Conservation (phyloP, 371 early-diverging fungal genomes). For the Conidiobolus coronatus region DNA sequence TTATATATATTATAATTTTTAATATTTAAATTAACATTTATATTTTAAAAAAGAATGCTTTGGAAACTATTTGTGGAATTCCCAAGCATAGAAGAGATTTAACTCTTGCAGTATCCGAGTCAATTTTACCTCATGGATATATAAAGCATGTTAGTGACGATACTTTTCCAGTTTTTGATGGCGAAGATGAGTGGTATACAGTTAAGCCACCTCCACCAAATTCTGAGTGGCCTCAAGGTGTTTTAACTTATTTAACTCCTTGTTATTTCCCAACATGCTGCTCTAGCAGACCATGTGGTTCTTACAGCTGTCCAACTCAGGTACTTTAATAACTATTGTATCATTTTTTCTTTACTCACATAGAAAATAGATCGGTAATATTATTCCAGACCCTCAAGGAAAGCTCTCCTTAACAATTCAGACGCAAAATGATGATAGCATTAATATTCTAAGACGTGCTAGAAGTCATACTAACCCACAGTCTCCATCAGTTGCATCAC, state of each 20-base stretch:
- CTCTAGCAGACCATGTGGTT: not conserved
- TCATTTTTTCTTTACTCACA: not conserved
- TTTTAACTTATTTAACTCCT: slow-evolving; percentile 1
- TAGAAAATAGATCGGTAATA: not conserved
- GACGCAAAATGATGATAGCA: not conserved
- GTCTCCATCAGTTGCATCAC: not conserved
- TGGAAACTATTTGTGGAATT: not conserved
- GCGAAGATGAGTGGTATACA: slow-evolving; percentile 1
- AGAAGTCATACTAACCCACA: not conserved
- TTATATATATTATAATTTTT: not conserved
- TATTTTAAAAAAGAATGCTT: not conserved
- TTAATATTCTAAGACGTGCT: not conserved
- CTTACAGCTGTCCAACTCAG: not conserved
- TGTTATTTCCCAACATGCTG: slow-evolving; percentile 4
- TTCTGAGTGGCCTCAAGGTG: not conserved
- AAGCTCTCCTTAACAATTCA: not conserved
- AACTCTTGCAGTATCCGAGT: not conserved
- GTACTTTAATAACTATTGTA: not conserved
- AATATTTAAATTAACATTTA: too few species aligned
- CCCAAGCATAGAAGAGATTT: not conserved
- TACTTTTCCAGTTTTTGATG: not conserved
- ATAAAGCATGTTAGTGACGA: not conserved
- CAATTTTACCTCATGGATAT: not conserved
- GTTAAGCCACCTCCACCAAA: not conserved
- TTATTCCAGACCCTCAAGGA: too few species aligned